Base-by-base conservation (phyloP, 495 filamentous ascomycete genomes). In the Podospora australis region DNA sequence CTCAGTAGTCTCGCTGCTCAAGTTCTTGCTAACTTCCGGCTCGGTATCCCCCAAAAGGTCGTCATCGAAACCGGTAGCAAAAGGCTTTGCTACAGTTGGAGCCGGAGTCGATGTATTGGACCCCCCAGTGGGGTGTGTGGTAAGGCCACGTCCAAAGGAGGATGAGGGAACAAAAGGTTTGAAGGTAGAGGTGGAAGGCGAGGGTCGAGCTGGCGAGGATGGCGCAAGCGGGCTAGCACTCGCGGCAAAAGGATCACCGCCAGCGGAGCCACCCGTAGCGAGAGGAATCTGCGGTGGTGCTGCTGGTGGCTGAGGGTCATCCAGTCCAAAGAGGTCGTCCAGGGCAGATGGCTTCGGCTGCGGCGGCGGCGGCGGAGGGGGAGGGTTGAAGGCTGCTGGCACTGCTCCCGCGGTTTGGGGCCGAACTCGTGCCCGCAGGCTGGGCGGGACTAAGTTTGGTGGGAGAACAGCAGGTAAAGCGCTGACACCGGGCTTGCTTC, bases 11-110 rank as follows among this genome's bases (percentile, higher is more conserved):
- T 98, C 92, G 49, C 80, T 82, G 0, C 82, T 90, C 39, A 97
- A 68, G 59, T 84, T 91, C 62, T 86, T 94, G 61, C 80, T 89
- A 40, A 90, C 78, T 62, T 96, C 90, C 3, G 88, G 87, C 49
- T 97, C 92, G 47, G 84, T 85, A 52, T 96, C 92, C 17, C 94
- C 92, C 8, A 97, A 79, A n/a, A 98, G 75, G 68, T 97, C 94
- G 56, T 97, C 90, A 50, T 86, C 75, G 14, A 77, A 77, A 13
- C 83, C 72, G 2, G 60, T 70, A 10, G 67, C 62, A 14, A 64
- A 64, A 56, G 57, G 67, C 10, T 48, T 58, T 4, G 56, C 50
- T 32, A 55, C 28, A 10, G 40, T 17, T 19, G 25, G 46, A 20
- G 56, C 50, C 11, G 63, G 49, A 35, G 64, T 68, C 1, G 78